These are phyloP conservation scores for Xylaria arbuscula DNA, from an alignment of 2,329 filamentous ascomycete genomes.

Conservation along the genomic window DNA sequence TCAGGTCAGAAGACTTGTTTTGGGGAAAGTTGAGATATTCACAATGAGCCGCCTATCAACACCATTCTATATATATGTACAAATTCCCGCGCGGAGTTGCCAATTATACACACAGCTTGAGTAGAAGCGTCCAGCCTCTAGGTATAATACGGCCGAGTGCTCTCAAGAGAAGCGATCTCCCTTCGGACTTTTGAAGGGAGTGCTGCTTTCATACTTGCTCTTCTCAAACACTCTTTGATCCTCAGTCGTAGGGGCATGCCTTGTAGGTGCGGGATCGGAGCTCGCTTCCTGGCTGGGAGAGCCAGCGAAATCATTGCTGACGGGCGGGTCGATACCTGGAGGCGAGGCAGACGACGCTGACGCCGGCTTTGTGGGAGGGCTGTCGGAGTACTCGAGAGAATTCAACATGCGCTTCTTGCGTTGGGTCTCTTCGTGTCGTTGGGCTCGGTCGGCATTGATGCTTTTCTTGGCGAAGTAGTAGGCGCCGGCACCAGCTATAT, in stretches of 20 bases:
- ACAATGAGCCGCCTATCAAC: conserved; percentile 10
- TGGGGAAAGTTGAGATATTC: conserved; percentile 25
- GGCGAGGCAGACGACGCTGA: conserved; percentile 36
- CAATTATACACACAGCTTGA: conserved; percentile 14
- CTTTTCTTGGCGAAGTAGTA: conserved; percentile 96
- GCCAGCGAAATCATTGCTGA: conserved; percentile 67
- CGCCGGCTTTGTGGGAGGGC: conserved; percentile 52
- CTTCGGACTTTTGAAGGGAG: conserved; percentile 80
- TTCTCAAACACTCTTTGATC: conserved; percentile 75
- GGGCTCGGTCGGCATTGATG: conserved; percentile 89
- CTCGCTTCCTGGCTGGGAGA: conserved; percentile 78
- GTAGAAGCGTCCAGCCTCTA: conserved; percentile 19
- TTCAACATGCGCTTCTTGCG: conserved; percentile 70
- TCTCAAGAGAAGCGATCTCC: conserved; percentile 86
- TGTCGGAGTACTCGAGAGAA: conserved; percentile 63
- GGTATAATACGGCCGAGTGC: conserved; percentile 8
- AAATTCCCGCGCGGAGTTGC: conserved; percentile 10
- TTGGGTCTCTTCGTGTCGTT: conserved; percentile 74
- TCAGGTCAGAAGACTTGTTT: neutral
- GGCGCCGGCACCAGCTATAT: conserved; percentile 82
- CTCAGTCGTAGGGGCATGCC: conserved; percentile 80
- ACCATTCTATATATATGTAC: conserved; percentile 29
- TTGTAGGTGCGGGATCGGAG: conserved; percentile 84
- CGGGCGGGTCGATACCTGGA: conserved; percentile 53
- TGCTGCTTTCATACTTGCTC: conserved; percentile 87